These are phyloP conservation scores for Hymenoscyphus albidus DNA, from an alignment of 2,329 filamentous ascomycete genomes.

Conservation along the genomic window DNA sequence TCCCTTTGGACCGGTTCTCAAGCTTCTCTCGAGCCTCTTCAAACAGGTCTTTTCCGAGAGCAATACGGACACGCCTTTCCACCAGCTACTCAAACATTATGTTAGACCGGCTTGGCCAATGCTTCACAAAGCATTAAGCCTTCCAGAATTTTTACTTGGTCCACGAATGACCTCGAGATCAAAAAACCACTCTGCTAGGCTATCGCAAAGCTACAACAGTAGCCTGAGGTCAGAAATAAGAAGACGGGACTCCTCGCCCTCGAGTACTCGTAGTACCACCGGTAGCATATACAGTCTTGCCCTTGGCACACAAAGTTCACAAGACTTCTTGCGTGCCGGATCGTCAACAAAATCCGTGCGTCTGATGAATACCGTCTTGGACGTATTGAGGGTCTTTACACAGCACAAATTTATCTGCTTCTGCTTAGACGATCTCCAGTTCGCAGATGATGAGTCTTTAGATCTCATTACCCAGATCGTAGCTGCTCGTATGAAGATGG, in stretches of 20 bases:
- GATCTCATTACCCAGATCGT: constrained; percentile 82
- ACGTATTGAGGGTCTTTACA: constrained; percentile 78
- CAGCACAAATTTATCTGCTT: constrained; percentile 84
- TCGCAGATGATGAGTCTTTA: constrained; percentile 81
- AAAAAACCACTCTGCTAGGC: constrained; percentile 18
- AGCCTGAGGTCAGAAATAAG: constrained; percentile 28
- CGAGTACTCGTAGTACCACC: constrained; percentile 20
- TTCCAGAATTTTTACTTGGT: constrained; percentile 67
- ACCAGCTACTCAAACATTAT: constrained; percentile 58
- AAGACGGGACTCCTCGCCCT: constrained; percentile 30
- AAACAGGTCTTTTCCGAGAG: constrained; percentile 65
- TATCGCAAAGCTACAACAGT: constrained; percentile 31
- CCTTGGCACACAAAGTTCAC: constrained; percentile 48
- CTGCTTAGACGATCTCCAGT: constrained; percentile 84
- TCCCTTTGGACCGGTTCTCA: constrained; percentile 61
- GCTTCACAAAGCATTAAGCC: constrained; percentile 56
- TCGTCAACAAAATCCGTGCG: constrained; percentile 63
- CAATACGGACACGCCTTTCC: constrained; percentile 61
- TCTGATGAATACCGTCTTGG: constrained; percentile 82
- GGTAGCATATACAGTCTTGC: constrained; percentile 26
- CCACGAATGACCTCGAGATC: constrained; percentile 13
- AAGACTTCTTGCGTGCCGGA: constrained; percentile 57
- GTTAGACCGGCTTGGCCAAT: constrained; percentile 62
- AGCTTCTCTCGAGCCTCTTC: constrained; percentile 62
- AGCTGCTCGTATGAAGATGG: constrained; percentile 71